A percentile compares a stretch with the other conserved stretches of the same genome.
Evolutionary conservation across 768 basidiomycete genomes (phyloP).

Genomic region (Lentinula aciculospora): DNA sequence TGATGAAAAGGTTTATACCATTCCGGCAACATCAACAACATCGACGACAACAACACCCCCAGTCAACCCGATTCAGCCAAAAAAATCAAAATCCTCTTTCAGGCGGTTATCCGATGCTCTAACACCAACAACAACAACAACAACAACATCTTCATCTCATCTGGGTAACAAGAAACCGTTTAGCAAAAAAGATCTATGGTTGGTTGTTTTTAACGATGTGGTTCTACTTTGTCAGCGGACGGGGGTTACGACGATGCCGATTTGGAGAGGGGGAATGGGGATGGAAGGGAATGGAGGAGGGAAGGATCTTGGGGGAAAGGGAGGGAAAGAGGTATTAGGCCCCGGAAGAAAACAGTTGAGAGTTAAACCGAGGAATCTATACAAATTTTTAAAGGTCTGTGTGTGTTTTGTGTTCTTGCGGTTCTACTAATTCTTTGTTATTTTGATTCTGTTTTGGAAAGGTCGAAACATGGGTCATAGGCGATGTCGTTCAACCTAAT

Average conservation of each 20-base stretch:
- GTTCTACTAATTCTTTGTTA: no score
- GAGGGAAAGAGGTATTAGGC: conserved; percentile 25
- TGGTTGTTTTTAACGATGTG: conserved; percentile 95
- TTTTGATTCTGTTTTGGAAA: no score
- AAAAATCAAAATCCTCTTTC: conserved; percentile 82
- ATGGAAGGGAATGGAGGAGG: conserved; percentile 24
- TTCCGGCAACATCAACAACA: conserved; percentile 24
- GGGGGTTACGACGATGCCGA: conserved; percentile 82
- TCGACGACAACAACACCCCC: conserved; percentile 17
- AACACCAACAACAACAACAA: neutral
- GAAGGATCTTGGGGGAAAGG: neutral
- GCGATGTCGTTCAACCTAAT: conserved; percentile 43
- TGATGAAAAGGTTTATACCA: conserved; percentile 61
- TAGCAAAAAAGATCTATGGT: conserved; percentile 89
- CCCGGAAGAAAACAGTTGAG: conserved; percentile 52
- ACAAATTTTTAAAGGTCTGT: conserved; percentile 92
- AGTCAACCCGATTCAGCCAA: conserved; percentile 61
- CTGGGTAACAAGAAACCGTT: conserved; percentile 39
- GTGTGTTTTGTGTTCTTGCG: conserved; percentile 28
- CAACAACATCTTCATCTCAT: no score
- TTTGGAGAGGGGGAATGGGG: conserved; percentile 70
- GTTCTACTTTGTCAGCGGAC: conserved; percentile 86
- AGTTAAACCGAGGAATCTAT: conserved; percentile 84
- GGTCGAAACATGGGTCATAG: conserved; percentile 88
- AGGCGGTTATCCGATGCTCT: conserved; percentile 89